These are phyloP conservation scores for Domatiomyces globalis DNA, from an alignment of 2,329 filamentous ascomycete genomes.

Conservation along the genomic window DNA sequence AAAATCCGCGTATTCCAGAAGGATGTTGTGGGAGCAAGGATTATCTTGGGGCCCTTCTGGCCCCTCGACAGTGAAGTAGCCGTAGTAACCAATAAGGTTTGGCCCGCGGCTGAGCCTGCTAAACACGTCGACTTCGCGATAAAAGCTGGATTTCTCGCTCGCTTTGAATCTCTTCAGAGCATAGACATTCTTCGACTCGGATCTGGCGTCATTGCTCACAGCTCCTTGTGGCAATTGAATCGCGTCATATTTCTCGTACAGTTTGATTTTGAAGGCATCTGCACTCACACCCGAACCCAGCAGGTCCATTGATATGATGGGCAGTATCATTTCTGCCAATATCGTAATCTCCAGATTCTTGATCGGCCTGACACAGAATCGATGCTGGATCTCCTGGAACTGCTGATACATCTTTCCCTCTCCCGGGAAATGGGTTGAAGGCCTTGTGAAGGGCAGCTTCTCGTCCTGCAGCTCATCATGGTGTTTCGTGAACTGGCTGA, in stretches of 20 bases:
- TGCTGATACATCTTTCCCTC: no score
- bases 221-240: slow-evolving; percentile 2
- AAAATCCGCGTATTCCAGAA: no score
- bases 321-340: slow-evolving; percentile 15
- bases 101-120: slow-evolving; percentile 6
- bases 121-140: slow-evolving; percentile 19
- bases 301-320: slow-evolving; percentile 16
- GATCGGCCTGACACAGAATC: no score
- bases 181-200: slow-evolving; percentile 8
- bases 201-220: slow-evolving; percentile 9
- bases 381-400: no score
- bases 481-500: no score
- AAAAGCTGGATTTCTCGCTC: slow-evolving; percentile 6
- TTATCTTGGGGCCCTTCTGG: no score
- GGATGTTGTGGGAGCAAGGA: no score
- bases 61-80: neutral
- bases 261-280: slow-evolving; percentile 14
- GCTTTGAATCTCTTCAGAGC: no score
- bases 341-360: slow-evolving; percentile 18
- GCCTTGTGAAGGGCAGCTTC: no score
- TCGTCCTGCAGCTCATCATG: no score
- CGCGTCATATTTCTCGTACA: slow-evolving; percentile 19
- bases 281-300: slow-evolving; percentile 12
- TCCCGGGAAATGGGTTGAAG: no score
- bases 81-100: slow-evolving; percentile 9